These are phyloP conservation scores for Solanum ahanhuiri DNA, from an alignment of 257 asterid genomes.

Conservation along the genomic window DNA sequence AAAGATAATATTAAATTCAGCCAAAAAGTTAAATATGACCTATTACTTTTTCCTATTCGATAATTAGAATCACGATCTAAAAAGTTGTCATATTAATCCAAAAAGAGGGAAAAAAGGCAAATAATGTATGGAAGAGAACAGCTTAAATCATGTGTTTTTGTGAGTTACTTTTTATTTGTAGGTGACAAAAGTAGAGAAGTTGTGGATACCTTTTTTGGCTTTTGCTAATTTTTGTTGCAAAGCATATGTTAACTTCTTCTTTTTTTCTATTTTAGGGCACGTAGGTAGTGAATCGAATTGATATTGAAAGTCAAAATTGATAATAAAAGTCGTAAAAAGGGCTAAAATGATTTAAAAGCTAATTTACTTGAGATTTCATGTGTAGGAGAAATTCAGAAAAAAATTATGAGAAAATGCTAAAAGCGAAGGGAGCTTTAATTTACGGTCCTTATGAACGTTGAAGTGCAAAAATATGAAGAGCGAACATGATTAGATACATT, in stretches of 20 bases:
- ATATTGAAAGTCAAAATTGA: background rate
- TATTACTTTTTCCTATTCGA: background rate
- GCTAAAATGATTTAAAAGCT: too few species aligned
- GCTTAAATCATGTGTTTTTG: background rate
- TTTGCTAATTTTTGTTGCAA: background rate
- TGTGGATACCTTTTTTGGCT: background rate
- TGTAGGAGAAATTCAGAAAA: too few species aligned
- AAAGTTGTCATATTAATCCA: background rate
- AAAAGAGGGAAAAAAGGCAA: background rate
- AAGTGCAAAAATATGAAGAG: too few species aligned
- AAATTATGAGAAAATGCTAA: too few species aligned
- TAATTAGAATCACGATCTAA: background rate
- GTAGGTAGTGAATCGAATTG: accelerated
- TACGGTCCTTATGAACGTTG: too few species aligned
- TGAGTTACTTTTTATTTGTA: background rate
- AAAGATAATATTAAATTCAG: background rate
- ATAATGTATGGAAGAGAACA: background rate
- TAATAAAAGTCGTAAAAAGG: too few species aligned
- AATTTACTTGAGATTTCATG: too few species aligned
- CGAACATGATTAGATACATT: too few species aligned
- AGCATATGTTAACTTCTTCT: background rate
- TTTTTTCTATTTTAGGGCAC: background rate
- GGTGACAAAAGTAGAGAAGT: background rate
- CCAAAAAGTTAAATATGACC: background rate
- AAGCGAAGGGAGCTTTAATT: too few species aligned